phyloP scores from a whole-genome alignment of 768 basidiomycete species.

The Brasilioporus rufonigricans region DNA sequence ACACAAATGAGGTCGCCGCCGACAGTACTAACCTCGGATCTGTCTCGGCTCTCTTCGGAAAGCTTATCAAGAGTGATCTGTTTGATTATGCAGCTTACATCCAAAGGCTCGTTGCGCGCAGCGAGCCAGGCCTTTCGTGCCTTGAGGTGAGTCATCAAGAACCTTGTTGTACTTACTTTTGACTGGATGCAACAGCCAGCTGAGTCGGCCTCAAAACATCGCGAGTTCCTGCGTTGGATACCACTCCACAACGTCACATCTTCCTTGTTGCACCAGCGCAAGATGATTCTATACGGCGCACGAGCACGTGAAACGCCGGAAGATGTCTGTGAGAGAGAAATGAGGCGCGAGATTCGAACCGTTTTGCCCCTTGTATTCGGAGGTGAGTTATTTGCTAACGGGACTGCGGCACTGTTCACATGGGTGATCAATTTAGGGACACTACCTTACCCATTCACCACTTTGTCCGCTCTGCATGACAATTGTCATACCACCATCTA shows the following conservation, averaged over 20 bases:
- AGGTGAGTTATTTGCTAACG: slow-evolving; percentile 36
- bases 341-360: slow-evolving; percentile 65
- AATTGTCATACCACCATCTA: slow-evolving; percentile 46
- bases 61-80: slow-evolving; percentile 64
- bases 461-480: slow-evolving; percentile 38
- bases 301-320: slow-evolving; percentile 70
- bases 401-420: slow-evolving; percentile 1
- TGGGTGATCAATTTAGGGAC: slow-evolving; percentile 32
- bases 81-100: slow-evolving; percentile 77
- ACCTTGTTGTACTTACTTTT: background rate
- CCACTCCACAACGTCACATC: slow-evolving; percentile 60
- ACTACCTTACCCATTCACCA: slow-evolving; percentile 24
- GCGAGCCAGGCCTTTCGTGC: slow-evolving; percentile 59
- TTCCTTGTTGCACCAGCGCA: slow-evolving; percentile 66
- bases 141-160: slow-evolving; percentile 42
- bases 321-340: slow-evolving; percentile 64
- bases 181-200: slow-evolving; percentile 5
- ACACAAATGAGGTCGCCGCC: slow-evolving; percentile 59
- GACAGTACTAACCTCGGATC: slow-evolving; percentile 53
- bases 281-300: slow-evolving; percentile 64
- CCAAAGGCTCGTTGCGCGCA: slow-evolving; percentile 77
- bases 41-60: slow-evolving; percentile 69
- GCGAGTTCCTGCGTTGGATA: slow-evolving; percentile 68
- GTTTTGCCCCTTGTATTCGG: slow-evolving; percentile 68
- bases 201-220: slow-evolving; percentile 53